Conservation (phyloP, 495 filamentous ascomycete genomes). For the Hypoxylon fuscum region DNA sequence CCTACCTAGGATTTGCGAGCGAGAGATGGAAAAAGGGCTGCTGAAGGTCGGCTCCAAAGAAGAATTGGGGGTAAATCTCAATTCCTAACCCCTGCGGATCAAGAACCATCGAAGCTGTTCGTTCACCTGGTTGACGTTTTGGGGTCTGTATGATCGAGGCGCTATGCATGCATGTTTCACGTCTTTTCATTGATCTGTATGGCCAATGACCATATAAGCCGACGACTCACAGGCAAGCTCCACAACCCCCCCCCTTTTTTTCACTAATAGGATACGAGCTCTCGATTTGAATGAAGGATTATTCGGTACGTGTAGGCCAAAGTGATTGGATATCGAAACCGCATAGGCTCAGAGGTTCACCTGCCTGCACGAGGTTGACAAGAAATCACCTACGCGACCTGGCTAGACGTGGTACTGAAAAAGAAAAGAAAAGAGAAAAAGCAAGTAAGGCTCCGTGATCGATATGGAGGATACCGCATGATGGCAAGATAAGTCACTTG, state of each 20-base stretch:
- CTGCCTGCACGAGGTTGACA: background rate
- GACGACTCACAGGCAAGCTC: conserved; percentile 19
- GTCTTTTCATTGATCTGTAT: conserved; percentile 10
- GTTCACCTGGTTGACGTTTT: conserved; percentile 20
- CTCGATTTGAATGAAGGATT: conserved; percentile 3
- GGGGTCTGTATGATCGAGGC: conserved; percentile 35
- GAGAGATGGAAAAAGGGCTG: background rate
- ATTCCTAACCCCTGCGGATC: too few species aligned
- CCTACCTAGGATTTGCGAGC: too few species aligned
- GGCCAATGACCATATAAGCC: conserved; percentile 19
- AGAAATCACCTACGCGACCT: background rate
- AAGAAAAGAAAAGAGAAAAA: background rate
- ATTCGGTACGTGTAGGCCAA: conserved; percentile 1
- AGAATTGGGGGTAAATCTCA: too few species aligned
- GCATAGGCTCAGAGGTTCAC: background rate
- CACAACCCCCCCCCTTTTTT: conserved; percentile 16
- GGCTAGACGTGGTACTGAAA: background rate
- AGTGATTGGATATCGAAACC: background rate
- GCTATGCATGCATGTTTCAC: conserved; percentile 40
- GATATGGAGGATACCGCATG: conserved; percentile 5
- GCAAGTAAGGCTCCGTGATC: background rate
- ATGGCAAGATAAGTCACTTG: conserved; percentile 35
- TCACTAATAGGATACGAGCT: conserved; percentile 4
- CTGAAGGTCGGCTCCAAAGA: background rate
- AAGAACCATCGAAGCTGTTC: background rate